phyloP scores from a whole-genome alignment of 352 stramenopile species.

The Phytophthora fragariaefolia region DNA sequence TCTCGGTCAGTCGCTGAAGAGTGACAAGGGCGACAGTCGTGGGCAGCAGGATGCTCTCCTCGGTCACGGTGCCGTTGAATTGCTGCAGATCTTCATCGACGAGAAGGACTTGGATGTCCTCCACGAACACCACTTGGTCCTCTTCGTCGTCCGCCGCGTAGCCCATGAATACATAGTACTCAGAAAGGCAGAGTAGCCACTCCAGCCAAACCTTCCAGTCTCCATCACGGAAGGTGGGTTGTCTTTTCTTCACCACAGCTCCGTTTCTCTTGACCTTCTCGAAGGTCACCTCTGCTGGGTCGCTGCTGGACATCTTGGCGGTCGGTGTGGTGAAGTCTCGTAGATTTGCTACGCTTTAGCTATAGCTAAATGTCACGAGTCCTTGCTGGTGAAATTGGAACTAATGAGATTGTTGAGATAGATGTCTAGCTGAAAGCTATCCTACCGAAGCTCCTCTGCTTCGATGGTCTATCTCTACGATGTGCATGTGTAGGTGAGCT shows the following conservation, averaged over 20 bases:
- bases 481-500: too few relatives aligned
- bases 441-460: not conserved
- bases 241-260: not conserved
- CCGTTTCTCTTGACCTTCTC: not conserved
- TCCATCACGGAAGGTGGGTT: not conserved
- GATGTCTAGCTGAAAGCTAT: not conserved
- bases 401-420: not conserved
- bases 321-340: not conserved
- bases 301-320: not conserved
- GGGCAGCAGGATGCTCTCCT: too few relatives aligned
- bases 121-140: not conserved
- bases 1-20: not conserved
- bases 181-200: not conserved
- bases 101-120: not conserved
- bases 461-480: too few relatives aligned
- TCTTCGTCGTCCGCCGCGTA: too few relatives aligned
- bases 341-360: not conserved
- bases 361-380: not conserved
- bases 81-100: too few relatives aligned
- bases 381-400: conserved; percentile 1
- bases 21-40: not conserved
- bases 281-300: not conserved
- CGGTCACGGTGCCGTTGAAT: too few relatives aligned
- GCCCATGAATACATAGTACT: too few relatives aligned
- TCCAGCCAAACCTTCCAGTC: not conserved